Base-by-base conservation (phyloP, 2,329 filamentous ascomycete genomes). In the Clathrospora elynae region DNA sequence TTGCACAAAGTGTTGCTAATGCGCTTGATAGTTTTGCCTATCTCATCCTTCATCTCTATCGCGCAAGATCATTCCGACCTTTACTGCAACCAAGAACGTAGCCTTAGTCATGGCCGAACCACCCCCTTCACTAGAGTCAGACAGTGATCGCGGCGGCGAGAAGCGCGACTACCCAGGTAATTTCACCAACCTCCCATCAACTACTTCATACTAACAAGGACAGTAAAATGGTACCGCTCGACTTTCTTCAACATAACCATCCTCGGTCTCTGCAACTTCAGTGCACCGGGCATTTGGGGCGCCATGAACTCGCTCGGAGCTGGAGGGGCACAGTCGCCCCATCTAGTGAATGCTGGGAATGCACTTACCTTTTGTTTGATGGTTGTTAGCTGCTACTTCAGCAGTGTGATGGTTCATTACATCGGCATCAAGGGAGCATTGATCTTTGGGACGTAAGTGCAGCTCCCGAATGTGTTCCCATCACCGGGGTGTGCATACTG, bases 241-340 rank as follows among this genome's bases (percentile, higher is more conserved):
- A 87, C 85, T 0, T 84, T 86, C 54, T 89, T 82, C 72, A 88
- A 89, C 70, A 83, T 86, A 36, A 79, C 84, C 20, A 80, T 90
- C 25, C 78, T 90, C 1, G 86, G 86, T 0, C 67, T 88, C 7
- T 87, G 83, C 68, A 87, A 86, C 59, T 81, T 89, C 49, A 74
- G 83, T 1, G 85, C 85, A 0, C 86, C 85, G 0, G 86, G 86
- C 1, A 85, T 88, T 48, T 88, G 85, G 85, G 79, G 77, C 9
- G 84, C 84, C 2, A 70, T 88, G 84, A 88, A 88, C 70, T 83
- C 79, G 0, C 77, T 89, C 0, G 86, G 86, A 7, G 86, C 84
- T 1, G 86, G 86, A 34, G 86, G 86, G 3, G 76, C 80, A 19
- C 76, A 83, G 51, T 76, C 77, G 6, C 86, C 86, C 0, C 78